A percentile compares a stretch with the other conserved stretches of the same genome.
phyloP scores from a whole-genome alignment of 306 rosid genomes.

The Canavalia ensiformis region DNA sequence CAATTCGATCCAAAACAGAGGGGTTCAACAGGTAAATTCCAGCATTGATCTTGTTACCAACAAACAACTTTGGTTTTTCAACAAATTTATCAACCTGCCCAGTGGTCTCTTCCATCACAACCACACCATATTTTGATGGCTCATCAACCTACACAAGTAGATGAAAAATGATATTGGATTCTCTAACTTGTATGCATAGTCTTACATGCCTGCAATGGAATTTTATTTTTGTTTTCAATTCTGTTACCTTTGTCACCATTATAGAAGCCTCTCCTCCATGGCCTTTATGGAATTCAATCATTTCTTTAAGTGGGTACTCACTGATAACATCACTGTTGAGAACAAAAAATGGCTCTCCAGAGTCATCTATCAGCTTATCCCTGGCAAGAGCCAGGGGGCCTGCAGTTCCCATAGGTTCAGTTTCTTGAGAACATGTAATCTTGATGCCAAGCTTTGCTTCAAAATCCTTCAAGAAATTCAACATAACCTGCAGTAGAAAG shows the following conservation, averaged over 20 bases:
- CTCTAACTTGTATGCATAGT: constrained; percentile 27
- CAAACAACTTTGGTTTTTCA: constrained; percentile 95
- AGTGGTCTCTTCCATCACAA: constrained; percentile 86
- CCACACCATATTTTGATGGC: constrained; percentile 99
- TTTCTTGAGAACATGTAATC: constrained; percentile 99
- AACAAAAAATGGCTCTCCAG: constrained; percentile 96
- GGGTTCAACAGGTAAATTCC: constrained; percentile 93
- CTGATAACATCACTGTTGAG: constrained; percentile 99
- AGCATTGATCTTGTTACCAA: constrained; percentile 99
- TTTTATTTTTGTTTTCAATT: not conserved
- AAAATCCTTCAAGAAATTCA: constrained; percentile 93
- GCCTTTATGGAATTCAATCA: constrained; percentile 88
- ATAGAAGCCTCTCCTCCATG: constrained; percentile 99
- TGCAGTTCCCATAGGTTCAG: constrained; percentile 98
- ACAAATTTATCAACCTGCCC: constrained; percentile 96
- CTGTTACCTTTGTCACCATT: constrained; percentile 95
- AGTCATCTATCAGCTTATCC: constrained; percentile 83
- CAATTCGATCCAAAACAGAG: constrained; percentile 85
- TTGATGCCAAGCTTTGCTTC: constrained; percentile 90
- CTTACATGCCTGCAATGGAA: constrained; percentile 6
- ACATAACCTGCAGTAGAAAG: constrained; percentile 78
- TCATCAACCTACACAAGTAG: constrained; percentile 83
- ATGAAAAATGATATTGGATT: constrained; percentile 44
- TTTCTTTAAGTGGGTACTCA: constrained; percentile 91
- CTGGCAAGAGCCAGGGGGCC: constrained; percentile 99